phyloP scores from a whole-genome alignment of 345 rosid species.

The Brassica cretica region DNA sequence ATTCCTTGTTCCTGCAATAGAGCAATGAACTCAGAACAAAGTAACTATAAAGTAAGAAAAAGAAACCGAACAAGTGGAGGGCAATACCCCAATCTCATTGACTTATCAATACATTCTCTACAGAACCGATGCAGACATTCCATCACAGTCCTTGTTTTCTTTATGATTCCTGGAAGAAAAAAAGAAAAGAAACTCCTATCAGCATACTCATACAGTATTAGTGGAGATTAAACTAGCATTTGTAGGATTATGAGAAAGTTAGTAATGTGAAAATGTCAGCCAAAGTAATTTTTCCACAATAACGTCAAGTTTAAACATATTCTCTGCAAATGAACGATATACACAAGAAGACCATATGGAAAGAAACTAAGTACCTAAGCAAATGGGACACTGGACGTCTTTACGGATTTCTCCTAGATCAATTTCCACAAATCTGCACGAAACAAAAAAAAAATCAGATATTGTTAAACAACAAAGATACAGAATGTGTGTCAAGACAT shows the following conservation, averaged over 20 bases:
- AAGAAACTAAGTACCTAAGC: slow-evolving; percentile 52
- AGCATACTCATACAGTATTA: not conserved
- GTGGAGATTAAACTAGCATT: not conserved
- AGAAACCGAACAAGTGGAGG: not conserved
- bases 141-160: slow-evolving; percentile 85
- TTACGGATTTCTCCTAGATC: slow-evolving; percentile 63
- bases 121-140: slow-evolving; percentile 89
- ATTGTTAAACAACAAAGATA: not conserved
- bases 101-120: slow-evolving; percentile 82
- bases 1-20: slow-evolving; percentile 67
- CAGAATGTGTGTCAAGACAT: slow-evolving; percentile 2
- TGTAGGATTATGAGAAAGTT: slow-evolving; percentile 2
- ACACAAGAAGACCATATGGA: not conserved
- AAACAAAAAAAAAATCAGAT: slow-evolving; percentile 28
- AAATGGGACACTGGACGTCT: slow-evolving; percentile 81
- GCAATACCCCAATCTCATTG: slow-evolving; percentile 76
- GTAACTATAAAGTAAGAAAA: too few relatives aligned
- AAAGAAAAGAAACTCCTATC: not conserved
- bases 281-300: not conserved
- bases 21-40: slow-evolving; percentile 23
- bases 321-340: slow-evolving; percentile 10
- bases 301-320: not conserved
- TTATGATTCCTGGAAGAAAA: slow-evolving; percentile 60
- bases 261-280: slow-evolving; percentile 1
- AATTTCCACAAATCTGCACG: slow-evolving; percentile 50